Evolutionary conservation across 805 yeast genomes (phyloP).

Genomic region (Hanseniaspora singularis): DNA sequence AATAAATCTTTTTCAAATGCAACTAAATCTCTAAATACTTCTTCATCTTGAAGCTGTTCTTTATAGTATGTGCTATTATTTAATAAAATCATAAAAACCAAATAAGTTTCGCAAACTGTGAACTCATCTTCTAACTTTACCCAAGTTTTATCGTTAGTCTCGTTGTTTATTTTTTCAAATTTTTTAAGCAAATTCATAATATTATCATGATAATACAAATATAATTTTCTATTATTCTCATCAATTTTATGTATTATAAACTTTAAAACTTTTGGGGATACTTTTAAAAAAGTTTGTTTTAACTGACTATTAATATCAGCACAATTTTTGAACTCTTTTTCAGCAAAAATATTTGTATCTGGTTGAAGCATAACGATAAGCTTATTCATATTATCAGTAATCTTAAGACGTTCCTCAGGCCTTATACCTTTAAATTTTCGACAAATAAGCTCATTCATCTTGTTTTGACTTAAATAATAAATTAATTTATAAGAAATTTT

Average conservation of each 20-base stretch:
- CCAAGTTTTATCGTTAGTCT: not conserved
- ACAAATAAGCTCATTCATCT: not conserved
- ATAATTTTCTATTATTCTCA: not conserved
- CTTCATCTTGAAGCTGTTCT: not conserved
- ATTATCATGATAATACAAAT: not conserved
- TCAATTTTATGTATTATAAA: not conserved
- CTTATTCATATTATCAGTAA: not conserved
- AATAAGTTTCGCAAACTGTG: not conserved
- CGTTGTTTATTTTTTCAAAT: not conserved
- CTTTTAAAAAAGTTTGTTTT: not conserved
- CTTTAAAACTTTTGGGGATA: constrained; percentile 1
- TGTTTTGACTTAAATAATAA: not conserved
- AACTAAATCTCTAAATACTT: not conserved
- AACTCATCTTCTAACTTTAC: not conserved
- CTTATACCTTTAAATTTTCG: not conserved
- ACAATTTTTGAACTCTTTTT: constrained; percentile 9
- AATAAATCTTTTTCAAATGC: constrained; percentile 3
- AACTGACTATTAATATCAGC: not conserved
- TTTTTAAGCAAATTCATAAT: not conserved
- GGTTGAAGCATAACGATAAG: constrained; percentile 8
- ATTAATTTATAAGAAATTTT: constrained; percentile 1
- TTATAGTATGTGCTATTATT: constrained; percentile 4
- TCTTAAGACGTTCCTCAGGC: not conserved
- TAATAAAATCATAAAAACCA: not conserved
- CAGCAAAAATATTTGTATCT: constrained; percentile 6